A percentile compares a stretch with the other conserved stretches of the same genome.
phyloP scores from a whole-genome alignment of 1,284 basidiomycete genomes.

The Sutorius eximius region DNA sequence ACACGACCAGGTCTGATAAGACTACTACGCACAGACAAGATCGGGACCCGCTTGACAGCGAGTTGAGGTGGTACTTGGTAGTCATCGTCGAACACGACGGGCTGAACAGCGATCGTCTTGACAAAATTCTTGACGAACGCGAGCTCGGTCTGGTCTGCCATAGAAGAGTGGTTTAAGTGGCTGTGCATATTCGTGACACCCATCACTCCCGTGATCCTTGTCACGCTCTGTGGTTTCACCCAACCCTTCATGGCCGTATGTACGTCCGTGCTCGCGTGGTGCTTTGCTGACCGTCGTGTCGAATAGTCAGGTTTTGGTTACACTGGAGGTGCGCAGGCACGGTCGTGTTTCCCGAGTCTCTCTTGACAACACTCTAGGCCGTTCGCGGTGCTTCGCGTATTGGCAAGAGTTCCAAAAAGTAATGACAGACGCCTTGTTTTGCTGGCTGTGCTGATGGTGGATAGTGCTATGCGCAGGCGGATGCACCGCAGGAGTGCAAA shows the following conservation, averaged over 20 bases:
- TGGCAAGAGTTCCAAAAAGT: conserved; percentile 93
- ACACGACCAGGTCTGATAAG: neutral
- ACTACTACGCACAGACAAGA: conserved; percentile 58
- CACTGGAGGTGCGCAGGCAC: conserved; percentile 31
- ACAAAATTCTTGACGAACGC: conserved; percentile 74
- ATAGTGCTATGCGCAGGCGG: conserved; percentile 87
- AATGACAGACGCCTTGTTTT: conserved; percentile 10
- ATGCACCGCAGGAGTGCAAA: conserved; percentile 73
- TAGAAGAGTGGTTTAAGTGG: conserved; percentile 31
- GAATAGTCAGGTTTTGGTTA: conserved; percentile 34
- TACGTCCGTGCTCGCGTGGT: neutral
- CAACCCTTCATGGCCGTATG: conserved; percentile 29
- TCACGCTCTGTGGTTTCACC: neutral
- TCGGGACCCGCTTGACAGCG: conserved; percentile 71
- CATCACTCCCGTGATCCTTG: conserved; percentile 21
- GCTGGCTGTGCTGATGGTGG: conserved; percentile 1
- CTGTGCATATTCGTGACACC: conserved; percentile 21
- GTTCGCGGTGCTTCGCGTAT: conserved; percentile 87
- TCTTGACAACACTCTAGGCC: conserved; percentile 51
- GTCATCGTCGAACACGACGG: conserved; percentile 70
- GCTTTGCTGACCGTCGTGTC: conserved; percentile 16
- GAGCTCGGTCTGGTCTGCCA: conserved; percentile 69
- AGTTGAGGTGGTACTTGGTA: conserved; percentile 75
- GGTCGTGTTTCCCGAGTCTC: neutral
- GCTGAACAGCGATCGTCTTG: conserved; percentile 66